These are phyloP conservation scores for Alloascoidea hylecoeti DNA, from an alignment of 805 yeast species.

Conservation along the genomic window DNA sequence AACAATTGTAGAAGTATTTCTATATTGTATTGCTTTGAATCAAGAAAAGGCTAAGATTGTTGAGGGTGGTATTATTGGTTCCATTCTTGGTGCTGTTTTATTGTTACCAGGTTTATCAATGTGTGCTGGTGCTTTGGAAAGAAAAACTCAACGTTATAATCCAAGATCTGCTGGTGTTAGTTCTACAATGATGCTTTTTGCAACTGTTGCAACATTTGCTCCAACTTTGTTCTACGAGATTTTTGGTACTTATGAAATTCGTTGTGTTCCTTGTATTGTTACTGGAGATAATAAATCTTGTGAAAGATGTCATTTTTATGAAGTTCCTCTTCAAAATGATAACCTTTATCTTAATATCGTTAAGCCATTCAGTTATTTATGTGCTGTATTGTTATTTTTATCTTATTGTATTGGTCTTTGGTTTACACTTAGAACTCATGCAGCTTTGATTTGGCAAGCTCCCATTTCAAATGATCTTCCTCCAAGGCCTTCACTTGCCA, in stretches of 20 bases:
- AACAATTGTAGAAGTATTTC: slow-evolving; percentile 83
- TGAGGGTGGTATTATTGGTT: slow-evolving; percentile 93
- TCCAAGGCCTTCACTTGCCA: not conserved
- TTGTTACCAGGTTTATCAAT: slow-evolving; percentile 88
- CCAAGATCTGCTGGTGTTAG: slow-evolving; percentile 96
- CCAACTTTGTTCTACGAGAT: slow-evolving; percentile 86
- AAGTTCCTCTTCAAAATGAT: slow-evolving; percentile 63
- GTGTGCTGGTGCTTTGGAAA: slow-evolving; percentile 91
- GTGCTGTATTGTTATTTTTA: slow-evolving; percentile 67
- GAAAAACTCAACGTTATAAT: slow-evolving; percentile 91
- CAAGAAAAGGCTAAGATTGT: slow-evolving; percentile 82
- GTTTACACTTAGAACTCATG: slow-evolving; percentile 92
- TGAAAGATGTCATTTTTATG: slow-evolving; percentile 60
- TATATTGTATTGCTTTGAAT: slow-evolving; percentile 81
- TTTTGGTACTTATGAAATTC: slow-evolving; percentile 73
- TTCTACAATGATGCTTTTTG: slow-evolving; percentile 87
- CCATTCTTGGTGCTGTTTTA: slow-evolving; percentile 83
- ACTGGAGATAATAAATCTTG: slow-evolving; percentile 23
- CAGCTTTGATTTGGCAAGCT: slow-evolving; percentile 88
- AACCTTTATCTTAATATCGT: slow-evolving; percentile 50
- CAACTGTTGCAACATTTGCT: slow-evolving; percentile 80
- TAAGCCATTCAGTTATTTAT: slow-evolving; percentile 68
- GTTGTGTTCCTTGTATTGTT: slow-evolving; percentile 43
- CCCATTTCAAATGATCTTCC: slow-evolving; percentile 29
- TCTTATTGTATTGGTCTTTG: slow-evolving; percentile 83